Percentiles rank a stretch among this genome's conserved stretches.
phyloP scores from a whole-genome alignment of 2,329 filamentous ascomycete species.

The Fusarium sp. region DNA sequence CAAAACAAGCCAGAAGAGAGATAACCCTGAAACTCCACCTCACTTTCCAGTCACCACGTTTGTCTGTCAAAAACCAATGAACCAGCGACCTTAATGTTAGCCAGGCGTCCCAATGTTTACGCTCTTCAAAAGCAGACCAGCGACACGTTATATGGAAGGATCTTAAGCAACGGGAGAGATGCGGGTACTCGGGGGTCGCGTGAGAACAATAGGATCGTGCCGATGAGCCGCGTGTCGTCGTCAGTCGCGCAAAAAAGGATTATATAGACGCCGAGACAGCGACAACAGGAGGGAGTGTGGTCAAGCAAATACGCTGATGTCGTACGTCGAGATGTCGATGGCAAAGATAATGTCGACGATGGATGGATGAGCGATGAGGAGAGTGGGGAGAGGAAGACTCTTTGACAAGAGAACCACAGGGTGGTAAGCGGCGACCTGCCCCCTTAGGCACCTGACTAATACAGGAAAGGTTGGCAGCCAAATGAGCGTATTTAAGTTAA shows the following conservation, averaged over 20 bases:
- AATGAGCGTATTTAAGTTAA: not conserved
- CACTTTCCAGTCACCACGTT: conserved; percentile 50
- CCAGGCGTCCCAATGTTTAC: conserved; percentile 38
- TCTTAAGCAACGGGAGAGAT: conserved; percentile 10
- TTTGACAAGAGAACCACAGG: conserved; percentile 21
- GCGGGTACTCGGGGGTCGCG: conserved; percentile 12
- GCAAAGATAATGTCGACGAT: conserved; percentile 24
- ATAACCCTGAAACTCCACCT: conserved; percentile 52
- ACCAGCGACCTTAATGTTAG: conserved; percentile 48
- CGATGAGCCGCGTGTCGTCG: conserved; percentile 7
- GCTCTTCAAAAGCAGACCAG: conserved; percentile 40
- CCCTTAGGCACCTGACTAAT: conserved; percentile 32
- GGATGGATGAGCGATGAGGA: conserved; percentile 22
- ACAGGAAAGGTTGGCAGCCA: not conserved
- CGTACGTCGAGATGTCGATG: conserved; percentile 33
- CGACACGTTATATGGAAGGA: conserved; percentile 21
- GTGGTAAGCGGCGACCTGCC: conserved; percentile 11
- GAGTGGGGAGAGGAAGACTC: conserved; percentile 39
- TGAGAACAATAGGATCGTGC: conserved; percentile 17
- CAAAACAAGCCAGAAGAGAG: conserved; percentile 49
- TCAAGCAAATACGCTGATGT: conserved; percentile 13
- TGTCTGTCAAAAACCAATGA: conserved; percentile 45
- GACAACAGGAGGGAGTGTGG: not conserved
- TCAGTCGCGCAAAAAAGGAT: not conserved
- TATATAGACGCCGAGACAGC: conserved; percentile 2